Conservation (phyloP, 2,329 filamentous ascomycete species). For the Aspergillus spinulosporus region DNA sequence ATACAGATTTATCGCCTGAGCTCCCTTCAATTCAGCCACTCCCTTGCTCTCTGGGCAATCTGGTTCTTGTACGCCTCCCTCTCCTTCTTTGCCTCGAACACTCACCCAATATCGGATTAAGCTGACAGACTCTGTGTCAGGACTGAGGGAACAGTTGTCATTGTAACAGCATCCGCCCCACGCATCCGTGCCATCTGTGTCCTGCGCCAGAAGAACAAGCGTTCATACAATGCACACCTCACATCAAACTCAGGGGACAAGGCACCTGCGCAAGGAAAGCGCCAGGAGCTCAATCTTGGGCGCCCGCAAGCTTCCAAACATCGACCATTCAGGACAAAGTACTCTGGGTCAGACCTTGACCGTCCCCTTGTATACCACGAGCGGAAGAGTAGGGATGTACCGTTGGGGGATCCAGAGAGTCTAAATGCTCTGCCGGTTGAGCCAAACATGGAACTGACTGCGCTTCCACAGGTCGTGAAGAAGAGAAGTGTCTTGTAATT, state of each 20-base stretch:
- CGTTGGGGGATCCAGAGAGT: too few species aligned
- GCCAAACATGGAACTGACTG: too few species aligned
- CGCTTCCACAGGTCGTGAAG: too few species aligned
- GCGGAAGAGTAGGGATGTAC: too few species aligned
- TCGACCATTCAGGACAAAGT: neutral
- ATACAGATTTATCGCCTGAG: neutral
- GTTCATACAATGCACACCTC: neutral
- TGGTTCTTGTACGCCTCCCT: conserved; percentile 6
- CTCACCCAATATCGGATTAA: too few species aligned
- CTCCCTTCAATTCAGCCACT: neutral
- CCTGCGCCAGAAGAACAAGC: neutral
- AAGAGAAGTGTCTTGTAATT: too few species aligned
- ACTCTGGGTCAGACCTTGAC: neutral
- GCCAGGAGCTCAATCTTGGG: neutral
- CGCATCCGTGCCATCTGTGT: conserved; percentile 10
- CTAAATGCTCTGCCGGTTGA: too few species aligned
- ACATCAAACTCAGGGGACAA: neutral
- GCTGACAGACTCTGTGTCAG: neutral
- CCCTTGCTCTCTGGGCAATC: conserved; percentile 5
- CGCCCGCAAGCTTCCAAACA: neutral
- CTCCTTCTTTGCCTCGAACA: neutral
- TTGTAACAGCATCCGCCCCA: conserved; percentile 8
- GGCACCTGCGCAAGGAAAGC: neutral
- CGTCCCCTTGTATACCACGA: too few species aligned
- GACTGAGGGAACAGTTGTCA: conserved; percentile 11